phyloP scores from a whole-genome alignment of 495 filamentous ascomycete species.

The Aspergillus saccharolyticus region DNA sequence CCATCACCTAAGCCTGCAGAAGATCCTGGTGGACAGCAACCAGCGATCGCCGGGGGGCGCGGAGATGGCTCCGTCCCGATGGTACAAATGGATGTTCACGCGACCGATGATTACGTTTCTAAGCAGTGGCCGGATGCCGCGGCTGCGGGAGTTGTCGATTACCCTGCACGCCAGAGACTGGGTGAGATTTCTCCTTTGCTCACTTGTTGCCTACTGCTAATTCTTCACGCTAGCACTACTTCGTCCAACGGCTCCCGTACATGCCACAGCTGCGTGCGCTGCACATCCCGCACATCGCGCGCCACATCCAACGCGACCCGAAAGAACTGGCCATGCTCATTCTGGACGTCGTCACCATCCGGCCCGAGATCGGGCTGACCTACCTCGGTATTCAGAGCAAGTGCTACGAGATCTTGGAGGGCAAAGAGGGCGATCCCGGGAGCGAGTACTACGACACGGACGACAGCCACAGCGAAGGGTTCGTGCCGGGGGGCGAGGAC shows the following conservation, averaged over 20 bases:
- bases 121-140: constrained; percentile 76
- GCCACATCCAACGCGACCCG: constrained; percentile 53
- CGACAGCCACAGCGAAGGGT: constrained; percentile 39
- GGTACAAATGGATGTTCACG: constrained; percentile 72
- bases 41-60: constrained; percentile 39
- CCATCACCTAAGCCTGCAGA: constrained; percentile 69
- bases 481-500: constrained; percentile 36
- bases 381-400: constrained; percentile 78
- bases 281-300: constrained; percentile 69
- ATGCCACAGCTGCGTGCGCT: constrained; percentile 72
- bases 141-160: constrained; percentile 70
- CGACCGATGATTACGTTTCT: constrained; percentile 72
- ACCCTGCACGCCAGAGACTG: constrained; percentile 79
- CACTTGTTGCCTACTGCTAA: too few relatives aligned
- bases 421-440: constrained; percentile 43
- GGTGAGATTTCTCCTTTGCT: constrained; percentile 51
- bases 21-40: constrained; percentile 72
- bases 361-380: constrained; percentile 78
- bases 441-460: constrained; percentile 30
- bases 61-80: constrained; percentile 39
- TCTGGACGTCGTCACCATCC: constrained; percentile 76
- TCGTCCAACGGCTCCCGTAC: constrained; percentile 76
- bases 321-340: constrained; percentile 80
- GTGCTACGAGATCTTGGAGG: constrained; percentile 86
- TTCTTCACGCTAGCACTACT: constrained; percentile 72